Evolutionary conservation across 345 rosid genomes (phyloP).

Genomic region (Populus euphratica): DNA sequence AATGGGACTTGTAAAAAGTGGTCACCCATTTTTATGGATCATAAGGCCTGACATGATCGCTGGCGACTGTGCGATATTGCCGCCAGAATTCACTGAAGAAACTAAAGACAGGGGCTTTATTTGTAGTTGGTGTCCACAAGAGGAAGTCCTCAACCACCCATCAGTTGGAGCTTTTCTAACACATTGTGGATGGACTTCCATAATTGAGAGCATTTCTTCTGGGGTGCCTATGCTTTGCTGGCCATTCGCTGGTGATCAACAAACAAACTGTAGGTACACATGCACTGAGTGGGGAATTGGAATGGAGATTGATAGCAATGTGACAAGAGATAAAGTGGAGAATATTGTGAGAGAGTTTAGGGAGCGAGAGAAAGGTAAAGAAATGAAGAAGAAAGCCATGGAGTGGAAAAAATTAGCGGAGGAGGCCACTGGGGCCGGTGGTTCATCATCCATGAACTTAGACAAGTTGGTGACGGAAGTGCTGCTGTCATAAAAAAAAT

Average conservation of each 20-base stretch:
- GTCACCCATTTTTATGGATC: not conserved
- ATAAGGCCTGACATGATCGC: not conserved
- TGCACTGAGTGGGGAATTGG: conserved; percentile 20
- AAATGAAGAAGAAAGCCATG: not conserved
- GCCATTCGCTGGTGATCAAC: conserved; percentile 18
- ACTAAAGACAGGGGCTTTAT: not conserved
- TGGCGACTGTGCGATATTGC: not conserved
- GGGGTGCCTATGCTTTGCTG: conserved; percentile 17
- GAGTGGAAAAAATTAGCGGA: not conserved
- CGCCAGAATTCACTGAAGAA: not conserved
- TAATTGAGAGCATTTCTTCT: conserved; percentile 10
- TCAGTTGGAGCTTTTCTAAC: not conserved
- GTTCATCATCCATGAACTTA: not conserved
- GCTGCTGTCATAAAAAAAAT: not conserved
- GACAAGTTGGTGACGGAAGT: not conserved
- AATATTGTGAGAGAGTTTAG: not conserved
- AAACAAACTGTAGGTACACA: not conserved
- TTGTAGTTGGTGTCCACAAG: not conserved
- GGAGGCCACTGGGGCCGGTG: not conserved
- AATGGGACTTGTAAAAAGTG: conserved; percentile 21
- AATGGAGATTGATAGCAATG: conserved; percentile 1
- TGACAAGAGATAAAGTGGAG: not conserved
- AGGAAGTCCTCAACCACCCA: not conserved
- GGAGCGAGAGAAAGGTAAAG: not conserved
- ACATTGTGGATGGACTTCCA: conserved; percentile 9